Percentiles rank a stretch among this genome's conserved stretches.
phyloP scores from a whole-genome alignment of 1,139 yeast genomes.

The Saccharomyces hybrid region DNA sequence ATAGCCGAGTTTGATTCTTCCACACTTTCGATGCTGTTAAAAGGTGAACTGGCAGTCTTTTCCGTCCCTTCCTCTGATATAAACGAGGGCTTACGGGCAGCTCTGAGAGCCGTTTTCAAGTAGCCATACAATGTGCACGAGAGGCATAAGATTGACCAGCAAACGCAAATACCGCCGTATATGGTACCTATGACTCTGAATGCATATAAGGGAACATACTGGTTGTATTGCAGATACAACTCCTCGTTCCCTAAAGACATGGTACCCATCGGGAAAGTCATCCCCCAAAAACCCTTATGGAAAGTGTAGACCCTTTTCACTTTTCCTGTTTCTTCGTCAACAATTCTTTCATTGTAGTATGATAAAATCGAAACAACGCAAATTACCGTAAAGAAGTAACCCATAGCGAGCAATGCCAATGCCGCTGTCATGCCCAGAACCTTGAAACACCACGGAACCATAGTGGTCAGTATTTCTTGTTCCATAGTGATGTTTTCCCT shows the following conservation, averaged over 20 bases:
- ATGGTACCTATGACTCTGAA: conserved; percentile 57
- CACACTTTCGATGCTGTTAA: neutral
- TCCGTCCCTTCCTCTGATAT: neutral
- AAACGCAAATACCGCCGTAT: conserved; percentile 40
- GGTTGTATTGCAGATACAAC: conserved; percentile 40
- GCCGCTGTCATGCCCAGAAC: conserved; percentile 35
- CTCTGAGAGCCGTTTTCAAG: neutral
- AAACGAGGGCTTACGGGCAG: neutral
- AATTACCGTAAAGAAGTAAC: conserved; percentile 54
- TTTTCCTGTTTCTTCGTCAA: conserved; percentile 7
- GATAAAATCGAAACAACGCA: conserved; percentile 43
- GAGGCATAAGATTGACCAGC: conserved; percentile 22
- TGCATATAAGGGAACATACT: conserved; percentile 31
- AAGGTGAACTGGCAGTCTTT: neutral
- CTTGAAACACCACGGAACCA: conserved; percentile 27
- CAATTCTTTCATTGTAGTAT: conserved; percentile 14
- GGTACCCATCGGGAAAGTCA: conserved; percentile 87
- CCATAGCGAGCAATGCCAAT: conserved; percentile 49
- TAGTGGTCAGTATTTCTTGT: conserved; percentile 11
- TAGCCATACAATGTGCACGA: conserved; percentile 11
- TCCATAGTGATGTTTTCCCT: conserved; percentile 5
- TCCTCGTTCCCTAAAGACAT: conserved; percentile 56
- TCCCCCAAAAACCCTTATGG: conserved; percentile 70
- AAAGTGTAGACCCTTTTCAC: conserved; percentile 35
- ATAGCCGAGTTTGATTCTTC: conserved; percentile 3